These are phyloP conservation scores for Penicillium verrucosum DNA, from an alignment of 2,329 filamentous ascomycete species.

Conservation along the genomic window DNA sequence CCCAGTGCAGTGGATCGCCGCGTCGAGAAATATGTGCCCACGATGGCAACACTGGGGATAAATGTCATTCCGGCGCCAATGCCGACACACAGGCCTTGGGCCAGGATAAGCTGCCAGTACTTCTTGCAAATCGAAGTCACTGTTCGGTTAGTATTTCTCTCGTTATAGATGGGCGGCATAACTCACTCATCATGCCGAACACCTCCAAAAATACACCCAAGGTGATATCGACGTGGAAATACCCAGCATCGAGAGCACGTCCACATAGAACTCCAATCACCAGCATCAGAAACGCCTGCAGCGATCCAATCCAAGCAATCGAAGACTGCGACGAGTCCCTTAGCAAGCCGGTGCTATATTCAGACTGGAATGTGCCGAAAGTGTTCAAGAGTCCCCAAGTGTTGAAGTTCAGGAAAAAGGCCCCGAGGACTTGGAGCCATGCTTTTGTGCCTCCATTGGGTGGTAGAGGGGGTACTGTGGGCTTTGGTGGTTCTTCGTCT, in stretches of 20 bases:
- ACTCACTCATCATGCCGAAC: background rate
- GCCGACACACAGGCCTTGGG: slow-evolving; percentile 21
- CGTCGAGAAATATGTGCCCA: slow-evolving; percentile 44
- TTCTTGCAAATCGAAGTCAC: background rate
- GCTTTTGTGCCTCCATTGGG: slow-evolving; percentile 22
- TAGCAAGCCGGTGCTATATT: slow-evolving; percentile 29
- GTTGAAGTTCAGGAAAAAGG: slow-evolving; percentile 30
- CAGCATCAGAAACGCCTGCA: slow-evolving; percentile 45
- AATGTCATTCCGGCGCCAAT: slow-evolving; percentile 45
- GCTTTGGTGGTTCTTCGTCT: background rate
- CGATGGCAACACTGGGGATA: slow-evolving; percentile 38
- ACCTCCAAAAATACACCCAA: background rate
- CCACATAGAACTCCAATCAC: slow-evolving; percentile 43
- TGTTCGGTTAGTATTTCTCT: background rate
- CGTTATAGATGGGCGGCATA: background rate
- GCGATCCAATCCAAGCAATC: slow-evolving; percentile 44
- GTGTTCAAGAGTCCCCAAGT: slow-evolving; percentile 31
- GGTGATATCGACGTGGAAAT: slow-evolving; percentile 23
- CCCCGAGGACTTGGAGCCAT: slow-evolving; percentile 31
- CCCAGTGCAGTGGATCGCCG: slow-evolving; percentile 40
- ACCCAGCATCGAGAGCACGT: slow-evolving; percentile 41
- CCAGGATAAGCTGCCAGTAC: background rate
- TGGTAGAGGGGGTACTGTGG: background rate
- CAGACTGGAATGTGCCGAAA: slow-evolving; percentile 46
- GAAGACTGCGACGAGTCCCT: slow-evolving; percentile 27